Percentiles rank a stretch among this genome's conserved stretches.
Conservation (phyloP, 345 rosid species). For the Brassica cretica region DNA sequence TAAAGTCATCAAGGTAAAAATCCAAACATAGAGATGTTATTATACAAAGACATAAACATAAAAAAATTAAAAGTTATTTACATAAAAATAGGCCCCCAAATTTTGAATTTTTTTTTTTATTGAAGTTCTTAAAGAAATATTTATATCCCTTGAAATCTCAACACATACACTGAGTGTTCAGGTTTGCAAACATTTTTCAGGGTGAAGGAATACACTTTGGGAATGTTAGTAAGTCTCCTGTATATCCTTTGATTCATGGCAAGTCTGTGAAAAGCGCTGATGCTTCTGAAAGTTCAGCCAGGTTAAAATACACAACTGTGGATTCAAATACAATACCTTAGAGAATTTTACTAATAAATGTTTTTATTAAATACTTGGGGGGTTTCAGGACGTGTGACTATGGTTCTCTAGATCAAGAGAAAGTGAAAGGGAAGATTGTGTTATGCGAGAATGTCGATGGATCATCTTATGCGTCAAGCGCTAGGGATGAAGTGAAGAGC, state of each 20-base stretch:
- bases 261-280: conserved; percentile 52
- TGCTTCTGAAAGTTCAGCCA: conserved; percentile 46
- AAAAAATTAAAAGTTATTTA: no score
- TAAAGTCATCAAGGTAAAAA: conserved; percentile 58
- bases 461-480: conserved; percentile 20
- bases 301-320: conserved; percentile 47
- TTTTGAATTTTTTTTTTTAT: no score
- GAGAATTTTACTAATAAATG: neutral
- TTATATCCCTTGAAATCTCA: no score
- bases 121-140: no score
- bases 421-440: conserved; percentile 68
- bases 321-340: neutral
- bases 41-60: neutral
- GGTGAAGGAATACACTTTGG: conserved; percentile 79
- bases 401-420: conserved; percentile 46
- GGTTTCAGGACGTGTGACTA: conserved; percentile 53
- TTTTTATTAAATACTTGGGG: neutral
- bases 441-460: conserved; percentile 50
- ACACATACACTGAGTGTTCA: neutral
- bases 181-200: conserved; percentile 39
- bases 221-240: conserved; percentile 49
- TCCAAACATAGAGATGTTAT: neutral
- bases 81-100: no score
- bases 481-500: conserved; percentile 44
- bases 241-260: conserved; percentile 56